Evolutionary conservation across 2,329 filamentous ascomycete species (phyloP), one percentile per base, ranked within the genome.

Genomic region (Aspergillus sergii): DNA sequence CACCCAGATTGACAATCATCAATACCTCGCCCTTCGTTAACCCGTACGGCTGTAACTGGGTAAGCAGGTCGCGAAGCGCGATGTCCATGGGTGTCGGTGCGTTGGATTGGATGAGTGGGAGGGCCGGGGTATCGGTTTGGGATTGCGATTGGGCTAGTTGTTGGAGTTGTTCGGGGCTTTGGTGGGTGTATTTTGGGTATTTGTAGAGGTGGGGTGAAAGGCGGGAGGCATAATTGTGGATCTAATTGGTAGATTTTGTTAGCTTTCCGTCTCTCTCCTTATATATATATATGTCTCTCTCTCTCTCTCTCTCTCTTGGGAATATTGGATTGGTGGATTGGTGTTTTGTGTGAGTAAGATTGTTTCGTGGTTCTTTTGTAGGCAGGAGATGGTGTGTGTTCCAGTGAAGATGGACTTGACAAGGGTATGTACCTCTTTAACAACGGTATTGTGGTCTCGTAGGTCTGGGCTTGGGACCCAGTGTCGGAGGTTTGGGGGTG

Each of bases 21-120:
- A 82, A 65, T 11, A 81, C 78, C 68, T 83, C 81, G 0, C 78
- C 79, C 67, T 83, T 83, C 32, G 80, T 82, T 21, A 83, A 70
- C 19, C 74, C 75, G 56, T 76, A 82, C 0, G 78, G 77, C 50
- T 76, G 72, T 7, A 82, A 64, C 16, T 71, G 70, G 1, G 67
- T 68, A 28, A 82, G 72, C 4, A 82, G 68, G 10, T 73, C 68
- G 10, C 75, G 74, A 19, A 82, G 68, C 1, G 79, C 79, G 5
- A 66, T 63, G 54, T 81, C 79, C 43, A 80, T 64, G 60, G 57
- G 54, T 8, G 59, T 55, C 32, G 75, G 73, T 19, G 78, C 79
- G 12, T 60, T 61, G 9, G 51, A 55, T 28, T 39, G 32, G 21
- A 55, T 39, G 14, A 34, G 51, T n/a, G 51, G 51, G 3, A 55